phyloP scores from a whole-genome alignment of 192 early-diverging fungal species.

The Diversispora epigaea region DNA sequence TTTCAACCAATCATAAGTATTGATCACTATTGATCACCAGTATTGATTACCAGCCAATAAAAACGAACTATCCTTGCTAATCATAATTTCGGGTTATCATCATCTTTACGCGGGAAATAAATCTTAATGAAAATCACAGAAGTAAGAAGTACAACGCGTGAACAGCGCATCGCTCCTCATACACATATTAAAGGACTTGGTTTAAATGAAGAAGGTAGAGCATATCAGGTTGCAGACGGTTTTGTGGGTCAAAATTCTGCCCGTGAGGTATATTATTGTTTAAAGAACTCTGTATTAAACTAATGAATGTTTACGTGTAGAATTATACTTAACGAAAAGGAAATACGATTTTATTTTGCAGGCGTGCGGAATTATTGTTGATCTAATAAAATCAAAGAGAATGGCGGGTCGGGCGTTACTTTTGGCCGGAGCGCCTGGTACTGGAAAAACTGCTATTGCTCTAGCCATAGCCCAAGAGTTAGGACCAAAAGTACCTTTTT shows the following conservation, averaged over 20 bases:
- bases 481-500: constrained; percentile 98
- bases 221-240: constrained; percentile 37
- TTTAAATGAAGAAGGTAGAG: constrained; percentile 10
- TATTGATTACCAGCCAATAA: too few species aligned
- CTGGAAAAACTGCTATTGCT: constrained; percentile 97
- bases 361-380: constrained; percentile 92
- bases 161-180: constrained; percentile 93
- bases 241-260: constrained; percentile 98
- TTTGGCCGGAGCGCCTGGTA: constrained; percentile 94
- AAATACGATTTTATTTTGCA: constrained; percentile 31
- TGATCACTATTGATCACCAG: too few species aligned
- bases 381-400: constrained; percentile 92
- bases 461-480: constrained; percentile 96
- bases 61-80: too few species aligned
- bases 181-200: constrained; percentile 85
- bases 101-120: too few species aligned
- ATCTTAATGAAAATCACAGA: constrained; percentile 84
- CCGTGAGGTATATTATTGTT: constrained; percentile 66
- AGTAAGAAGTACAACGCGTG: constrained; percentile 86
- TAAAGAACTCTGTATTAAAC: background rate
- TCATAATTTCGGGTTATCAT: too few species aligned
- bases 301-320: background rate
- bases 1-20: too few species aligned
- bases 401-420: constrained; percentile 96
- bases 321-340: background rate